Conservation (phyloP, 2,329 filamentous ascomycete species). For the Talaromyces islandicus region DNA sequence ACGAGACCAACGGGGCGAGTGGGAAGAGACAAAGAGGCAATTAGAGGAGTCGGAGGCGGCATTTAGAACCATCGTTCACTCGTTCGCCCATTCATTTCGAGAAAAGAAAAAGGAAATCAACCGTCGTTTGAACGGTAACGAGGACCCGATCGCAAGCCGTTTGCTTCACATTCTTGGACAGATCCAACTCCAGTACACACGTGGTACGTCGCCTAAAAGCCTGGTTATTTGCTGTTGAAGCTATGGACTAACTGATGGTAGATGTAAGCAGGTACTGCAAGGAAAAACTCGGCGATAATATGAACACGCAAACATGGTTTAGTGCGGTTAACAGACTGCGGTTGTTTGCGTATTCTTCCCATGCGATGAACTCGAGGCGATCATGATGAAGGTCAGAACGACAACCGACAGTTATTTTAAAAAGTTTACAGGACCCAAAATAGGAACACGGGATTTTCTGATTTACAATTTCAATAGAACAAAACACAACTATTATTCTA, state of each 20-base stretch:
- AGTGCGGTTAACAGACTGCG: background rate
- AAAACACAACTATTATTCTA: background rate
- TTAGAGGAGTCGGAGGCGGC: background rate
- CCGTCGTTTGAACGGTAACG: background rate
- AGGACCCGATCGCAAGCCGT: background rate
- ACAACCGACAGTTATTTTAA: background rate
- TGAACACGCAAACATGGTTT: background rate
- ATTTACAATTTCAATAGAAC: background rate
- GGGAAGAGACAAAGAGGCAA: background rate
- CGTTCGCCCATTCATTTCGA: background rate
- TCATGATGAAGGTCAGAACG: too few relatives aligned
- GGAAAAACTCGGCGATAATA: background rate
- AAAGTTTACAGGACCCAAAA: background rate
- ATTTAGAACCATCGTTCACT: constrained; percentile 1
- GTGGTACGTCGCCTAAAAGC: background rate
- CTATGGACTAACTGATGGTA: background rate
- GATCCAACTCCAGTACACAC: background rate
- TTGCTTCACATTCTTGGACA: background rate
- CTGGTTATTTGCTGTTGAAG: too few relatives aligned
- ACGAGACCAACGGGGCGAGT: background rate
- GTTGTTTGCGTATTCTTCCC: constrained; percentile 4
- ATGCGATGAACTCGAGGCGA: too few relatives aligned
- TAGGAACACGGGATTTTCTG: background rate
- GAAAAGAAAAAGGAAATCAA: background rate
- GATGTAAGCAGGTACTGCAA: background rate